Conservation (phyloP, 768 basidiomycete species). For the Dentipellis fragilis region DNA sequence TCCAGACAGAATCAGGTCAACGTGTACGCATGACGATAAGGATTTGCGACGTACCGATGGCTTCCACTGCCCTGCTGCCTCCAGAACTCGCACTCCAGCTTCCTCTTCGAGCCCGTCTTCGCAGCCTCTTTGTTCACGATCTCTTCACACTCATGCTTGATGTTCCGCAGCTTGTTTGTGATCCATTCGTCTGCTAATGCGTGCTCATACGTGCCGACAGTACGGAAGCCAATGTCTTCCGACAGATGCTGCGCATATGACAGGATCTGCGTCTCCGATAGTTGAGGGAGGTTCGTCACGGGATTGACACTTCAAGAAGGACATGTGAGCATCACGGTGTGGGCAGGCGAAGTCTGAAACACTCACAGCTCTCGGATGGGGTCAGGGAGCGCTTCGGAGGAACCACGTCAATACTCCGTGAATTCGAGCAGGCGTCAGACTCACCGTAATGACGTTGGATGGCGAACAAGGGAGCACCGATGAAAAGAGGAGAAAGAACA, state of each 20-base stretch:
- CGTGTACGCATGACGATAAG: background rate
- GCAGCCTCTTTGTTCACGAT: constrained; percentile 30
- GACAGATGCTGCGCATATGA: constrained; percentile 57
- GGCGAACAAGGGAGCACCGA: constrained; percentile 36
- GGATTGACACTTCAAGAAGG: constrained; percentile 28
- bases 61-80: constrained; percentile 80
- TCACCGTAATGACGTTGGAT: constrained; percentile 24
- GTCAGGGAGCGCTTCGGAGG: constrained; percentile 9
- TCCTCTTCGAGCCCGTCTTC: constrained; percentile 26
- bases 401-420: background rate
- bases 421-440: background rate
- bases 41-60: constrained; percentile 52
- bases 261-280: constrained; percentile 64
- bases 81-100: constrained; percentile 88
- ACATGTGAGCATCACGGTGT: background rate
- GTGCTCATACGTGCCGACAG: constrained; percentile 86
- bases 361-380: constrained; percentile 12
- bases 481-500: constrained; percentile 40
- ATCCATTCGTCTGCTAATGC: constrained; percentile 80
- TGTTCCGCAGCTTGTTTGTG: constrained; percentile 48
- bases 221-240: constrained; percentile 84
- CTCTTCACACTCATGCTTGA: constrained; percentile 54
- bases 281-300: constrained; percentile 49
- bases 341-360: background rate
- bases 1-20: background rate